Evolutionary conservation across 2,329 filamentous ascomycete genomes (phyloP).

Genomic region (Epichloe aotearoae): DNA sequence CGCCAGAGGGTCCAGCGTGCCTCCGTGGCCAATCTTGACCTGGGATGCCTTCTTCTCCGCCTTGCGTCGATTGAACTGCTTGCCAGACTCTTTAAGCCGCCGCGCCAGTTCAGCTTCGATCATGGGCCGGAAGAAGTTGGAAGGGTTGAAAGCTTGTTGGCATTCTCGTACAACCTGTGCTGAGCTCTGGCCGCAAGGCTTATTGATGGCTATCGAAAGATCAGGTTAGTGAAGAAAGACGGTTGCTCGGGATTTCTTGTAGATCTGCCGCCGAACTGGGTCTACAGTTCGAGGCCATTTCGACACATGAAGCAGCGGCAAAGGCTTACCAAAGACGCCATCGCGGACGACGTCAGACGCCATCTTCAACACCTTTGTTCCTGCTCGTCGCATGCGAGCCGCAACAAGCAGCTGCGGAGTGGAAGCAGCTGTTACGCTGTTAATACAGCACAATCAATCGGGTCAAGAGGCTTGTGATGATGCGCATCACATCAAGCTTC

Average conservation of each 20-base stretch:
- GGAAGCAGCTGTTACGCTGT: not conserved
- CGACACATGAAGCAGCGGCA: not conserved
- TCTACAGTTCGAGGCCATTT: not conserved
- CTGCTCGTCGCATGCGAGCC: slow-evolving; percentile 19
- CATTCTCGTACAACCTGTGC: slow-evolving; percentile 84
- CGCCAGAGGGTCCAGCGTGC: slow-evolving; percentile 86
- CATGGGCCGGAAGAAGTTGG: slow-evolving; percentile 65
- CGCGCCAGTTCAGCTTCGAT: slow-evolving; percentile 48
- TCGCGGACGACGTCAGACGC: slow-evolving; percentile 39
- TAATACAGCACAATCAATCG: not conserved
- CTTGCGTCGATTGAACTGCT: slow-evolving; percentile 46
- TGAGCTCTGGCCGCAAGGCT: slow-evolving; percentile 75
- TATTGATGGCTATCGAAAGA: slow-evolving; percentile 63
- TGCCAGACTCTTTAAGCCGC: slow-evolving; percentile 42
- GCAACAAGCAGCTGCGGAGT: not conserved
- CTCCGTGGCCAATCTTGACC: slow-evolving; percentile 92
- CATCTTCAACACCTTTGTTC: slow-evolving; percentile 31
- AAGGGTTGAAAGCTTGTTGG: slow-evolving; percentile 72
- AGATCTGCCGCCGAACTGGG: not conserved
- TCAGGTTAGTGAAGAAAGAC: not conserved
- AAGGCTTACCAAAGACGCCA: slow-evolving; percentile 41
- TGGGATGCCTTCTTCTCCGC: slow-evolving; percentile 46
- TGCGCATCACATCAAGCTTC: too few species aligned
- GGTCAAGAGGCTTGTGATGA: too few species aligned
- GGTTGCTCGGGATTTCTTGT: not conserved